Evolutionary conservation across 176 grass and related monocot species (phyloP).

Genomic region (Aegilops umbellulata): DNA sequence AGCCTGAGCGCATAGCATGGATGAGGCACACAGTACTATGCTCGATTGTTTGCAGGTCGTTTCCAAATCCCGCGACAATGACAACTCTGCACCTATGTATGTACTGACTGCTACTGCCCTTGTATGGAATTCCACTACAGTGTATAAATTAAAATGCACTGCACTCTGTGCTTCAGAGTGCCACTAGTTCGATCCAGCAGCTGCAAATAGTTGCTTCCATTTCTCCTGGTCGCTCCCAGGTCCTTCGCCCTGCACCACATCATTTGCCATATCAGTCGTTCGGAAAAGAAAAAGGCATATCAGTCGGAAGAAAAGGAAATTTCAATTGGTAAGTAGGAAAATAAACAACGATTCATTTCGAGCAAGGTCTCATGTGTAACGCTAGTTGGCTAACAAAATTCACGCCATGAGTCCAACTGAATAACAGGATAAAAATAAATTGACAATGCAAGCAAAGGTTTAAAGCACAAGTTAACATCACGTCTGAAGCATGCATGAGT

Average conservation of each 20-base stretch:
- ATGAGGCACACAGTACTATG: not conserved
- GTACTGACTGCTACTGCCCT: not conserved
- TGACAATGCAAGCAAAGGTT: not conserved
- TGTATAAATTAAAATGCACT: not conserved
- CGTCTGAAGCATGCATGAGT: not conserved
- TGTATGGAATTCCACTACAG: not conserved
- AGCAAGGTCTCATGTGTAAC: not conserved
- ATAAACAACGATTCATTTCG: not conserved
- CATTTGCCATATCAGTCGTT: not conserved
- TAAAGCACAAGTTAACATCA: not conserved
- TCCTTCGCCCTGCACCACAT: slow-evolving; percentile 70
- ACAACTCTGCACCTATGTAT: not conserved
- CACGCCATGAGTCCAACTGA: not conserved
- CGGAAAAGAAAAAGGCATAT: not conserved
- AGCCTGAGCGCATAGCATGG: not conserved
- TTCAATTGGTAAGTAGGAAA: not conserved
- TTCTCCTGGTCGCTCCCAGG: slow-evolving; percentile 67
- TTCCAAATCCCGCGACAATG: slow-evolving; percentile 11
- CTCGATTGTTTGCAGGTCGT: not conserved
- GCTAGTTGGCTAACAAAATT: not conserved
- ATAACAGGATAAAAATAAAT: not conserved
- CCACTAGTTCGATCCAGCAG: slow-evolving; percentile 43
- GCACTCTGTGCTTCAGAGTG: not conserved
- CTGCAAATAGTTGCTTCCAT: slow-evolving; percentile 77
- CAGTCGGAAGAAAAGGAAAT: slow-evolving; percentile 7